Evolutionary conservation across 2,329 filamentous ascomycete species (phyloP).

Genomic region (Dactylellina parvicollis): DNA sequence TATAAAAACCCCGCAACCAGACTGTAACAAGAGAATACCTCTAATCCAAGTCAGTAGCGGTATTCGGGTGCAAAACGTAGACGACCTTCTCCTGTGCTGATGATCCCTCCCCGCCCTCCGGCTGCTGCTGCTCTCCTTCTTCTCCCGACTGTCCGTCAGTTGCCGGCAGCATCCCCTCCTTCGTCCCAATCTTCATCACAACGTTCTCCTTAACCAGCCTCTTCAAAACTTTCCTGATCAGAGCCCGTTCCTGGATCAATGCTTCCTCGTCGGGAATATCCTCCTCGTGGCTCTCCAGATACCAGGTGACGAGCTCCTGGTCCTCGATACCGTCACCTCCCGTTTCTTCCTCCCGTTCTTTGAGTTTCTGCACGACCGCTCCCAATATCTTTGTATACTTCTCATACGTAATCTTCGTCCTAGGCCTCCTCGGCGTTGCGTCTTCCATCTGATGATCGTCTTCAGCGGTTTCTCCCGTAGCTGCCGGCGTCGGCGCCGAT

Average conservation of each 20-base stretch:
- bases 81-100: constrained; percentile 67
- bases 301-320: constrained; percentile 85
- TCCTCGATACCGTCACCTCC: constrained; percentile 83
- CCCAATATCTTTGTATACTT: constrained; percentile 94
- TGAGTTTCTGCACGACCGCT: constrained; percentile 81
- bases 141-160: constrained; percentile 66
- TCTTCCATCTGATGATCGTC: constrained; percentile 62
- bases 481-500: constrained; percentile 59
- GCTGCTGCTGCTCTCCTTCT: constrained; percentile 55
- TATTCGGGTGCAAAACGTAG: constrained; percentile 91
- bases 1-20: not conserved
- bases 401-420: constrained; percentile 92
- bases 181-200: constrained; percentile 65
- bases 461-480: constrained; percentile 56
- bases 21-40: not conserved
- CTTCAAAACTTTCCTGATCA: constrained; percentile 87
- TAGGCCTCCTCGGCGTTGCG: constrained; percentile 66
- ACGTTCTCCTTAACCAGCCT: constrained; percentile 87
- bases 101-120: constrained; percentile 48
- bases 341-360: constrained; percentile 77
- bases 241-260: constrained; percentile 75
- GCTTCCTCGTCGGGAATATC: constrained; percentile 84
- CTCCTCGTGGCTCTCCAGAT: constrained; percentile 87
- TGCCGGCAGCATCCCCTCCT: constrained; percentile 87
- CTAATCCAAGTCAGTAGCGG: constrained; percentile 56